Percentiles rank a stretch among this genome's conserved stretches.
Conservation (phyloP, 2,329 filamentous ascomycete genomes). For the Aspergillus transmontanensis region DNA sequence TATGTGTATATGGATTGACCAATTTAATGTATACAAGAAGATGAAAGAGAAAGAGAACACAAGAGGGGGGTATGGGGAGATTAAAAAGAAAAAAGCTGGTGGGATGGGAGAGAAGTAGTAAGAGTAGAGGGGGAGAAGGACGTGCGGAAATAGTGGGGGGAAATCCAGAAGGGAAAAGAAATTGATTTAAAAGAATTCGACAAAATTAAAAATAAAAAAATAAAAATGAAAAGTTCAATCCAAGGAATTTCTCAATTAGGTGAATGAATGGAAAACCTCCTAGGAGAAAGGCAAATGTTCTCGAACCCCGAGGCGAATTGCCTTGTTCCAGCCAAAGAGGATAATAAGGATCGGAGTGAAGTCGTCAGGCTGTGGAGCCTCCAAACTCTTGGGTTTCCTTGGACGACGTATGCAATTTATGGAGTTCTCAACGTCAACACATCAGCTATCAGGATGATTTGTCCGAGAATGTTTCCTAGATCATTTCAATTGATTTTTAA, state of each 20-base stretch:
- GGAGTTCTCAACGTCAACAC: not conserved
- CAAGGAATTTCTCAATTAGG: not conserved
- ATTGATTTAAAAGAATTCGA: not conserved
- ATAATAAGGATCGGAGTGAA: conserved; percentile 5
- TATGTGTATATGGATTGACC: conserved; percentile 13
- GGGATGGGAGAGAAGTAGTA: not conserved
- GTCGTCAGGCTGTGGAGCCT: conserved; percentile 20
- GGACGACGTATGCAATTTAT: not conserved
- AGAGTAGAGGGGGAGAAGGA: conserved; percentile 6
- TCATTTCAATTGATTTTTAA: not conserved
- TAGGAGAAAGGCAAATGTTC: conserved; percentile 6
- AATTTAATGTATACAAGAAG: conserved; percentile 2
- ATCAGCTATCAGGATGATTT: not conserved
- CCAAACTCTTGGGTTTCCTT: not conserved
- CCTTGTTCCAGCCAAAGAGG: conserved; percentile 11
- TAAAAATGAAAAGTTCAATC: conserved; percentile 10
- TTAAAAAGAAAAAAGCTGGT: conserved; percentile 5
- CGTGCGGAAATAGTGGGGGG: conserved; percentile 2
- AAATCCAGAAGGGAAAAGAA: conserved; percentile 1
- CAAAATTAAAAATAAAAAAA: conserved; percentile 9
- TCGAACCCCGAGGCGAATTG: conserved; percentile 1
- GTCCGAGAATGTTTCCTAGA: too few relatives aligned
- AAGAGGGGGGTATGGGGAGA: not conserved
- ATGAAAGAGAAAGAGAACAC: conserved; percentile 10
- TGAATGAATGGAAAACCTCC: not conserved